A percentile compares a stretch with the other conserved stretches of the same genome.
These are phyloP conservation scores for Colletotrichum zoysiae DNA, from an alignment of 2,329 filamentous ascomycete genomes.

Conservation along the genomic window DNA sequence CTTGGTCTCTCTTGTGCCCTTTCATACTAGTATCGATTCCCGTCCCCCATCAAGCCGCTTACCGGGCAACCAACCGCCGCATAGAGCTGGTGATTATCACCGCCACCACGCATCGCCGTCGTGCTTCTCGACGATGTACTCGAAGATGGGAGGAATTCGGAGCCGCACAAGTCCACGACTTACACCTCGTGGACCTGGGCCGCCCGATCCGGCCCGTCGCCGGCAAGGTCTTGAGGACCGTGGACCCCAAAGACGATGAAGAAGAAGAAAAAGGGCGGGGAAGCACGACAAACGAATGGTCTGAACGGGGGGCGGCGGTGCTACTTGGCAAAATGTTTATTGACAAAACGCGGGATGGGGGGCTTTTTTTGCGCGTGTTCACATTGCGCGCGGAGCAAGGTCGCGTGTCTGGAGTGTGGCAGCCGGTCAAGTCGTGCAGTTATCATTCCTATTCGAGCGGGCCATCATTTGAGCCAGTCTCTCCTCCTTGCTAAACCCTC, in stretches of 20 bases:
- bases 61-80: too few species aligned
- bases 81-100: too few species aligned
- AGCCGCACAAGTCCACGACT: too few species aligned
- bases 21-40: neutral
- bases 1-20: neutral
- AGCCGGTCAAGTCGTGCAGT: neutral
- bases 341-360: too few species aligned
- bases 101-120: neutral
- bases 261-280: neutral
- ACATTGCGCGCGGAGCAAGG: neutral
- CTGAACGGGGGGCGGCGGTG: neutral
- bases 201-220: constrained; percentile 52
- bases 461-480: neutral
- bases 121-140: too few species aligned
- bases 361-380: neutral
- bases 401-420: neutral
- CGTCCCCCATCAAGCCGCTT: neutral
- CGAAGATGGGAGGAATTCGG: too few species aligned
- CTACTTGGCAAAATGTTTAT: too few species aligned
- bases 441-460: constrained; percentile 4
- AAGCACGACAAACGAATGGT: neutral
- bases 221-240: constrained; percentile 43
- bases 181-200: constrained; percentile 45
- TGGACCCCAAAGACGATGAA: neutral
- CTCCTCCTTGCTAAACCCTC: neutral